Evolutionary conservation across 805 yeast genomes (phyloP).

Genomic region (Candida quercuum): DNA sequence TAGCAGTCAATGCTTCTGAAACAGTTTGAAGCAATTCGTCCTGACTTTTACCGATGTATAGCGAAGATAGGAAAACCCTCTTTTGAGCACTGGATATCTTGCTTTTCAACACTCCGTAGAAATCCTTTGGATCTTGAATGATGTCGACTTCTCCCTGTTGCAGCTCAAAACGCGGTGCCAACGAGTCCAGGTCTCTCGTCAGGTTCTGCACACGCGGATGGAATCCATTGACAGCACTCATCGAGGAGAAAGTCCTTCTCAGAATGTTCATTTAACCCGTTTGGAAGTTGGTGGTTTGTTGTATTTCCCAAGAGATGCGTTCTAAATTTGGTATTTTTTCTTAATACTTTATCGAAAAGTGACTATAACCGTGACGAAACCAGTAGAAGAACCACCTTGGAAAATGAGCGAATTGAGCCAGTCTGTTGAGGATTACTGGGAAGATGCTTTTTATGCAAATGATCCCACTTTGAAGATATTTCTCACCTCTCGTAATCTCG

Average conservation of each 20-base stretch:
- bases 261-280: background rate
- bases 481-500: slow-evolving; percentile 20
- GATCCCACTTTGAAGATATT: slow-evolving; percentile 16
- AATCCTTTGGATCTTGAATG: slow-evolving; percentile 60
- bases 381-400: too few species aligned
- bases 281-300: too few species aligned
- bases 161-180: slow-evolving; percentile 66
- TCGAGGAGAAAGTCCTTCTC: background rate
- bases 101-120: slow-evolving; percentile 57
- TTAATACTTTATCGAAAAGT: too few species aligned
- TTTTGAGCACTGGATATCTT: slow-evolving; percentile 59
- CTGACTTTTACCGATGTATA: slow-evolving; percentile 83
- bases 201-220: slow-evolving; percentile 40
- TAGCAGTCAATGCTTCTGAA: slow-evolving; percentile 50
- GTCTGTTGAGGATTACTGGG: slow-evolving; percentile 6
- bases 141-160: slow-evolving; percentile 53
- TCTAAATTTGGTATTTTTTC: background rate
- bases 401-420: background rate
- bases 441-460: background rate
- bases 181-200: slow-evolving; percentile 49
- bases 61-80: slow-evolving; percentile 75
- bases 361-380: too few species aligned
- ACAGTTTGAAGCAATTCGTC: slow-evolving; percentile 65
- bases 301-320: too few species aligned
- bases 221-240: slow-evolving; percentile 20